Base-by-base conservation (phyloP, 2,329 filamentous ascomycete genomes). In the Cercospora zeina region DNA sequence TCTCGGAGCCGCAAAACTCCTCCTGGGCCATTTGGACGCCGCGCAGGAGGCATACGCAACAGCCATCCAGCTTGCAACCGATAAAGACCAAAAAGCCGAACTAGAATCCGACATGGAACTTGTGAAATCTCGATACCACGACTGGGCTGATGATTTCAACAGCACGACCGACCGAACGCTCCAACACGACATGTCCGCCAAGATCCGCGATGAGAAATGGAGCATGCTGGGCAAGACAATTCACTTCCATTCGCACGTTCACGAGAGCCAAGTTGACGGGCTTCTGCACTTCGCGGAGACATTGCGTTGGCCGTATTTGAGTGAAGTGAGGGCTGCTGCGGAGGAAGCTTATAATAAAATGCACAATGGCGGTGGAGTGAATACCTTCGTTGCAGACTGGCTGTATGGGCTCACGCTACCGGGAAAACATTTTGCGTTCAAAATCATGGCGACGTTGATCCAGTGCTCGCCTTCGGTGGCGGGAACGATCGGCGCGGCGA, bases 251-350 rank as follows among this genome's bases (percentile, higher is more conserved):
- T 55, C 53, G 1, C 31, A 39, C n/a, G 53, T 55, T 1, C 53
- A 55, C 27, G 53, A 55, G 33, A 55, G 53, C 34, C 53, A 55
- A 55, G 53, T 55, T 11, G 53, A 55, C 33, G 53, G 53, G 21
- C 53, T 55, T 14, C 53, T 55, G 0, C 24, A 4, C 16, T 55
- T 55, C n/a, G 53, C 53, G 7, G 53, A 55, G 2, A 42, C 8
- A 4, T 39, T 55, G 53, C 53, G 53, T 13, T 55, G 53, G 53
- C 53, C 53, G 8, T 55, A 55, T 4, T n/a, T 14, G 9, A 55
- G 37, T 16, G 53, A 55, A 31, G 53, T 21, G 16, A 33, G 53
- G n/a, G 34, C 16, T 8, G 10, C 14, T 3, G 53, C 53, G 9
- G 53, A 55, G 13, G 53, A 55, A 1, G 53, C 36, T 34, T 55